Conservation (phyloP, 2,329 filamentous ascomycete species). For the Aspergillus ruber region DNA sequence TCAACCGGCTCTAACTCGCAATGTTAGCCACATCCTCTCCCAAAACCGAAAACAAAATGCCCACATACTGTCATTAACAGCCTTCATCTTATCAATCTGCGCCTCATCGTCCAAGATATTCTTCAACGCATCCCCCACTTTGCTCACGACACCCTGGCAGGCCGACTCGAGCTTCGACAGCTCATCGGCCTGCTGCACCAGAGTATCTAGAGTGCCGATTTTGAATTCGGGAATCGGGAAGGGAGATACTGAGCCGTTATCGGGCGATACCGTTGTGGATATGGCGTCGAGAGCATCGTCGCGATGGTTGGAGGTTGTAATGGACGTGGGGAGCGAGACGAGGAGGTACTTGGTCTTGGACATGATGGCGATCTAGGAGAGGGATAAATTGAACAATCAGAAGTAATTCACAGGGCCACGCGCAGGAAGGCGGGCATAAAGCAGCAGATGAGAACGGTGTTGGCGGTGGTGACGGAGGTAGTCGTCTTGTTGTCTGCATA, state of each 20-base stretch:
- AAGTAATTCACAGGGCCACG: conserved; percentile 13
- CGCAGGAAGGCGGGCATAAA: conserved; percentile 18
- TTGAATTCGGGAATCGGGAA: conserved; percentile 93
- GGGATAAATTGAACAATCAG: not conserved
- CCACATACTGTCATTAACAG: conserved; percentile 83
- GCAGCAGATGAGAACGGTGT: conserved; percentile 2
- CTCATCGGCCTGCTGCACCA: conserved; percentile 95
- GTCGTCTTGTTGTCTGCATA: not conserved
- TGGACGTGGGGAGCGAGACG: conserved; percentile 81
- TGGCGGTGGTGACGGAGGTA: conserved; percentile 2
- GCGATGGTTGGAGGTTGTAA: conserved; percentile 70
- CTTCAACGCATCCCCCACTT: conserved; percentile 80
- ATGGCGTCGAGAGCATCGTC: conserved; percentile 77
- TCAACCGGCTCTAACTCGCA: conserved; percentile 74
- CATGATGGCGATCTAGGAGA: conserved; percentile 23
- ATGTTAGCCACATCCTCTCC: conserved; percentile 3
- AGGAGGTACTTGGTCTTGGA: conserved; percentile 66
- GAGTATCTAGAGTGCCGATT: conserved; percentile 88
- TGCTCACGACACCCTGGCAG: conserved; percentile 76
- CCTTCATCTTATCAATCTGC: conserved; percentile 79
- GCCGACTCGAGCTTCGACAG: conserved; percentile 76
- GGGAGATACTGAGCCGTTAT: conserved; percentile 67
- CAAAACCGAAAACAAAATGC: not conserved
- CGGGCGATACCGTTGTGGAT: conserved; percentile 62
- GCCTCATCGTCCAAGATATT: conserved; percentile 77